phyloP scores from a whole-genome alignment of 148 eudicot genomes.

The Chenopodium album region DNA sequence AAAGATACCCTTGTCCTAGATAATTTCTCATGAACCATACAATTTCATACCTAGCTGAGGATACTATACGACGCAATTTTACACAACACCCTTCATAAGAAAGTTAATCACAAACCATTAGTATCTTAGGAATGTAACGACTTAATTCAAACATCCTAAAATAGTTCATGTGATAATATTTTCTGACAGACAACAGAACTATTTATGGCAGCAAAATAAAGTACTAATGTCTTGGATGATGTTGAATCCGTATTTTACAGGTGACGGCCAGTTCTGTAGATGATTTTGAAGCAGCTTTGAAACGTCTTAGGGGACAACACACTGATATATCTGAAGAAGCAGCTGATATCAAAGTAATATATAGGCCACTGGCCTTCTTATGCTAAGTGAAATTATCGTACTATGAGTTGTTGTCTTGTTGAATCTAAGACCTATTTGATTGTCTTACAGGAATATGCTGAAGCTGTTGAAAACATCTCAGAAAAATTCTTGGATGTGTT shows the following conservation, averaged over 20 bases:
- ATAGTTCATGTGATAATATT: neutral
- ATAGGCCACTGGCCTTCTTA: neutral
- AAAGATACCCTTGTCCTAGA: neutral
- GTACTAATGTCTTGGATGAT: neutral
- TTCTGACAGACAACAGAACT: neutral
- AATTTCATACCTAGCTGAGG: neutral
- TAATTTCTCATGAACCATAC: neutral
- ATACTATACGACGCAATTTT: neutral
- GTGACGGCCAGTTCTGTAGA: constrained; percentile 14
- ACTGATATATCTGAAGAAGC: constrained; percentile 31
- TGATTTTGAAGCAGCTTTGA: constrained; percentile 20
- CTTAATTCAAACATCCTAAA: neutral
- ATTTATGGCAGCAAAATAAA: neutral
- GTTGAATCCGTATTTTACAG: constrained; percentile 3
- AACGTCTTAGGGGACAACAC: constrained; percentile 24
- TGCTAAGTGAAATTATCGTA: no score
- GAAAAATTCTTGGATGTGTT: constrained; percentile 32
- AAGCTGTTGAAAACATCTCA: constrained; percentile 25
- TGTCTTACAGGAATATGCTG: constrained; percentile 30
- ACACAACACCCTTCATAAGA: neutral
- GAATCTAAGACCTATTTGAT: constrained; percentile 2
- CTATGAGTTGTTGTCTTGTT: neutral
- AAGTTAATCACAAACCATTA: neutral
- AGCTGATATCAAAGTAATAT: constrained; percentile 33
- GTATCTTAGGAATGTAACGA: neutral